Evolutionary conservation across 2,329 filamentous ascomycete genomes (phyloP).

Genomic region (Alternaria sp.): DNA sequence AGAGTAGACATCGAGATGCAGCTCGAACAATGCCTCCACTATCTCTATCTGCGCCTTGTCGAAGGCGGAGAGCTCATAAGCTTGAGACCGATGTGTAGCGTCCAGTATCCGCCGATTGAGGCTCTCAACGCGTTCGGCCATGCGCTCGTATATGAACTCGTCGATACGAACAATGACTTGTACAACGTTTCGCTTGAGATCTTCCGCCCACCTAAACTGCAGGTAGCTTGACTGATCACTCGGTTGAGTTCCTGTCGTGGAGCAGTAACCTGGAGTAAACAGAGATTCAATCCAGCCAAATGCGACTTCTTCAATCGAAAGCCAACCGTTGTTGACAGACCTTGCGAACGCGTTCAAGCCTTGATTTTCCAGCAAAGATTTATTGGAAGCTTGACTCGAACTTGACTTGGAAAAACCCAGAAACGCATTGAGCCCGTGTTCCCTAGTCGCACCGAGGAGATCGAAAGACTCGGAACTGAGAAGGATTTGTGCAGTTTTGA

Average conservation of each 20-base stretch:
- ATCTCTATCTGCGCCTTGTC: conserved; percentile 57
- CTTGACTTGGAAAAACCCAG: conserved; percentile 62
- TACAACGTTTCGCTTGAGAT: conserved; percentile 62
- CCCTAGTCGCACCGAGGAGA: conserved; percentile 56
- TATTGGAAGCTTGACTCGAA: conserved; percentile 48
- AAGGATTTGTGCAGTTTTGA: conserved; percentile 55
- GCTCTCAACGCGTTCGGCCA: conserved; percentile 44
- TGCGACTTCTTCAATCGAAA: conserved; percentile 59
- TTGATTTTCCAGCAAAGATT: conserved; percentile 50
- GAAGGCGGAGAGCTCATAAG: conserved; percentile 30
- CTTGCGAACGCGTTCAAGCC: conserved; percentile 52
- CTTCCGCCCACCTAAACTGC: conserved; percentile 61
- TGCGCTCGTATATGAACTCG: conserved; percentile 56
- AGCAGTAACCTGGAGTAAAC: conserved; percentile 51
- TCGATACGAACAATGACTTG: conserved; percentile 62
- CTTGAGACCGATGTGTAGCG: conserved; percentile 16
- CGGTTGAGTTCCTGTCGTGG: conserved; percentile 11
- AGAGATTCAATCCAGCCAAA: conserved; percentile 62
- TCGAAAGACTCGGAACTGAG: conserved; percentile 59
- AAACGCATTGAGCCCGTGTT: conserved; percentile 61
- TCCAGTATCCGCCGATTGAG: conserved; percentile 40
- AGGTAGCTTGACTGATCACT: conserved; percentile 57
- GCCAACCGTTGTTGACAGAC: conserved; percentile 55
- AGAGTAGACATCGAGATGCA: conserved; percentile 71
- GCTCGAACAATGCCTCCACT: conserved; percentile 67